These are phyloP conservation scores for Aureobasidium leucospermi DNA, from an alignment of 2,329 filamentous ascomycete species.

Conservation along the genomic window DNA sequence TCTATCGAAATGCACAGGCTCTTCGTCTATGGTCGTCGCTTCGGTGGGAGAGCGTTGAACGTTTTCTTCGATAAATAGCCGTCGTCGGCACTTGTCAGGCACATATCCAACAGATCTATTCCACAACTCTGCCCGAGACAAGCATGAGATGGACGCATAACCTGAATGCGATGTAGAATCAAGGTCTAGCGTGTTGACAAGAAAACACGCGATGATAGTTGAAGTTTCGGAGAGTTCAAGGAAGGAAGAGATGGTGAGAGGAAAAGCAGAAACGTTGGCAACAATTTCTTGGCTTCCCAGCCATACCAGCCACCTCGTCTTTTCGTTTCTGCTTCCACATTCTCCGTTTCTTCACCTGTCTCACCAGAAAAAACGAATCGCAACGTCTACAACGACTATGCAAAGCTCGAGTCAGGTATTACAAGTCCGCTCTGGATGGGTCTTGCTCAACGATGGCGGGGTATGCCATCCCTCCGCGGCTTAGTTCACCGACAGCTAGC, in stretches of 20 bases:
- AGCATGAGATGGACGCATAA: too few relatives aligned
- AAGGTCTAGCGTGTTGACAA: too few relatives aligned
- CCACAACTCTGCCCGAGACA: too few relatives aligned
- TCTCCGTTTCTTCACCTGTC: slow-evolving; percentile 2
- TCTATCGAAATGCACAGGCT: slow-evolving; percentile 8
- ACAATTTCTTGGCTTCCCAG: not conserved
- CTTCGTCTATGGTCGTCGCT: not conserved
- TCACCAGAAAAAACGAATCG: not conserved
- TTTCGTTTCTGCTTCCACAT: not conserved
- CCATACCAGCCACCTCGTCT: not conserved
- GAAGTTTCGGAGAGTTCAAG: not conserved
- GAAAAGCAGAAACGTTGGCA: not conserved
- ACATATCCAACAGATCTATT: not conserved
- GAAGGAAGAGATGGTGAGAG: not conserved
- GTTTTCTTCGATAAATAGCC: not conserved
- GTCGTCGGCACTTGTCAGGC: not conserved
- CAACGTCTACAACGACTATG: not conserved
- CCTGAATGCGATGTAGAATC: too few relatives aligned
- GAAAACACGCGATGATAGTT: not conserved
- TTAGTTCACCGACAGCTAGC: too few relatives aligned
- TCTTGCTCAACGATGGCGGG: not conserved
- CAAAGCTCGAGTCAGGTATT: not conserved
- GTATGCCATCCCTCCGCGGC: too few relatives aligned
- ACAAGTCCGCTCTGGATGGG: not conserved
- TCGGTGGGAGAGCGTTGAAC: not conserved